Conservation (phyloP, 1,139 yeast genomes). For the Yamadazyma friedrichii region DNA sequence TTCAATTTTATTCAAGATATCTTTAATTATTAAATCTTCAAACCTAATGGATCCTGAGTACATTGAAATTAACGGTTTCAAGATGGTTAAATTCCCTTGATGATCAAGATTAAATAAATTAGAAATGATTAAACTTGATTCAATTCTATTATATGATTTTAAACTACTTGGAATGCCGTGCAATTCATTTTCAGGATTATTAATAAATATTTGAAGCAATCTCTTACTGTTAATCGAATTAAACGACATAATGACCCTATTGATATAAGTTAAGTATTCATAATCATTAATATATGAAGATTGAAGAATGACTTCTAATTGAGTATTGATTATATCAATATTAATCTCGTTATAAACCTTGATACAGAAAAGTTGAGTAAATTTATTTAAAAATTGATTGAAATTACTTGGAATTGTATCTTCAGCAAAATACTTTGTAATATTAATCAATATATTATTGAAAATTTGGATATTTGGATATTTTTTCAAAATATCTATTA, state of each 20-base stretch:
- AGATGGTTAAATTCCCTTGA: slow-evolving; percentile 45
- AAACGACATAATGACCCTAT: slow-evolving; percentile 31
- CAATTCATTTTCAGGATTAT: slow-evolving; percentile 42
- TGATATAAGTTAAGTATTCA: slow-evolving; percentile 39
- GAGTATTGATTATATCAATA: slow-evolving; percentile 54
- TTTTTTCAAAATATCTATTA: slow-evolving; percentile 4
- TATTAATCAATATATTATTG: slow-evolving; percentile 51
- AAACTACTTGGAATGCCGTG: slow-evolving; percentile 21
- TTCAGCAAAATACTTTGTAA: slow-evolving; percentile 67
- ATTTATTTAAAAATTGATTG: slow-evolving; percentile 20
- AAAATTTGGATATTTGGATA: slow-evolving; percentile 32
- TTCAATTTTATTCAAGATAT: slow-evolving; percentile 58
- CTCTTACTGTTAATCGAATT: slow-evolving; percentile 44
- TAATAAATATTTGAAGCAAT: slow-evolving; percentile 63
- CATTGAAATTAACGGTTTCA: slow-evolving; percentile 46
- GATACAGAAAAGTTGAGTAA: slow-evolving; percentile 21
- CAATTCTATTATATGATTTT: slow-evolving; percentile 29
- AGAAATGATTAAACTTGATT: slow-evolving; percentile 43
- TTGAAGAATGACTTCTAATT: slow-evolving; percentile 61
- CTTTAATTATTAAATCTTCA: slow-evolving; percentile 62
- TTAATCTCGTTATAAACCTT: slow-evolving; percentile 42
- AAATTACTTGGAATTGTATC: slow-evolving; percentile 28
- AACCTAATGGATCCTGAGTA: slow-evolving; percentile 64
- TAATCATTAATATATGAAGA: slow-evolving; percentile 45
- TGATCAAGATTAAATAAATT: slow-evolving; percentile 46